Percentiles rank a stretch among this genome's conserved stretches.
Evolutionary conservation across 1,284 basidiomycete species (phyloP).

Genomic region (Cutaneotrichosporon sp.): DNA sequence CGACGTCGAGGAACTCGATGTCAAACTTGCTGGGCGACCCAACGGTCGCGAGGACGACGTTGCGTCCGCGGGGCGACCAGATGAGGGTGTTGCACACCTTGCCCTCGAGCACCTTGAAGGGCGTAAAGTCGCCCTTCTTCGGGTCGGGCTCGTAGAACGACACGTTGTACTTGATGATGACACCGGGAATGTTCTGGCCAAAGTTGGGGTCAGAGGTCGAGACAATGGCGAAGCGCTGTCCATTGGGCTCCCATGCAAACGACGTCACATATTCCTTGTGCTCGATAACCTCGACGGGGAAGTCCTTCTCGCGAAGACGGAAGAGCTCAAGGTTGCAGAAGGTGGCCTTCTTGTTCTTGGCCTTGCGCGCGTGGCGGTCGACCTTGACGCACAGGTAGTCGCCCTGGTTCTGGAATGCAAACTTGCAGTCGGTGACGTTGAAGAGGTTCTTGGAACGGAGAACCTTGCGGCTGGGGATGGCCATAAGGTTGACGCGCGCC

Average conservation of each 20-base stretch:
- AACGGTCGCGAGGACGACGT: constrained; percentile 92
- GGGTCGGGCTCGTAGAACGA: constrained; percentile 94
- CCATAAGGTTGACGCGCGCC: constrained; percentile 88
- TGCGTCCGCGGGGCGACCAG: constrained; percentile 95
- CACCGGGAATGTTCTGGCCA: constrained; percentile 78
- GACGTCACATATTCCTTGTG: constrained; percentile 95
- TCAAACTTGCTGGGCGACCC: constrained; percentile 94
- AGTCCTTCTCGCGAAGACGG: constrained; percentile 95
- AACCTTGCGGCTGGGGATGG: constrained; percentile 77
- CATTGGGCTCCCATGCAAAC: constrained; percentile 98
- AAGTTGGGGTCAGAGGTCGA: constrained; percentile 92
- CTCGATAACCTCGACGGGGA: constrained; percentile 95
- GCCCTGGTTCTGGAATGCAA: constrained; percentile 98
- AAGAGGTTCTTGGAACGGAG: constrained; percentile 96
- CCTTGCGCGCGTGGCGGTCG: constrained; percentile 72
- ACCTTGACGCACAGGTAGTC: constrained; percentile 99
- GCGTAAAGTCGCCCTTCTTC: constrained; percentile 95
- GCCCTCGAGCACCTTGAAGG: constrained; percentile 73
- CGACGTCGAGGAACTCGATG: constrained; percentile 98
- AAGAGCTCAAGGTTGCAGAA: constrained; percentile 99
- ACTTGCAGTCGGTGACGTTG: constrained; percentile 97
- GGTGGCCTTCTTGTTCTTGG: constrained; percentile 98
- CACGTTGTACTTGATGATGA: constrained; percentile 92
- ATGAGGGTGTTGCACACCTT: constrained; percentile 93
- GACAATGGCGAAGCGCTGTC: constrained; percentile 92